These are phyloP conservation scores for Exophiala viscosa DNA, from an alignment of 2,329 filamentous ascomycete genomes.

Conservation along the genomic window DNA sequence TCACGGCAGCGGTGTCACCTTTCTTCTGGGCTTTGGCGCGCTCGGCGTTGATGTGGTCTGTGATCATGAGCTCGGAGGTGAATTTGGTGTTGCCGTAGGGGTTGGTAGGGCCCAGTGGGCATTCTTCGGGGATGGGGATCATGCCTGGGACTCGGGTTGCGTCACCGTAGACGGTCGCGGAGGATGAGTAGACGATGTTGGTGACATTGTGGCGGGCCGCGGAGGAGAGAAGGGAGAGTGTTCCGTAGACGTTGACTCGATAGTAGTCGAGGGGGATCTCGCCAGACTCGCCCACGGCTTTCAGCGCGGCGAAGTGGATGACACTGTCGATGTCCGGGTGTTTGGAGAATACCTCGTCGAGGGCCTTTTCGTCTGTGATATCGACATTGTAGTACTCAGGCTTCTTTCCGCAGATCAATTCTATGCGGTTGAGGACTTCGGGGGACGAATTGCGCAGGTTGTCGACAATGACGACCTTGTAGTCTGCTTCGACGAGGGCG, in stretches of 20 bases:
- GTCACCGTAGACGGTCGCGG: constrained; percentile 96
- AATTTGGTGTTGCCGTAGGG: constrained; percentile 97
- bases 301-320: constrained; percentile 96
- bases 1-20: constrained; percentile 64
- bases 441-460: constrained; percentile 95
- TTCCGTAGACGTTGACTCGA: constrained; percentile 91
- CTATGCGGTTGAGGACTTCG: constrained; percentile 89
- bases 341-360: constrained; percentile 82
- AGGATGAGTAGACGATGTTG: constrained; percentile 98
- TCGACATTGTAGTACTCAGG: constrained; percentile 82
- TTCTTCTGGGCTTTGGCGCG: constrained; percentile 77
- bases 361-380: constrained; percentile 75
- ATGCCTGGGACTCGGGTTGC: constrained; percentile 94
- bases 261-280: constrained; percentile 98
- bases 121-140: constrained; percentile 97
- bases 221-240: constrained; percentile 75
- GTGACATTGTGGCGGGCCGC: constrained; percentile 88
- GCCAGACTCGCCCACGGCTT: constrained; percentile 93
- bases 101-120: constrained; percentile 94
- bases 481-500: constrained; percentile 85
- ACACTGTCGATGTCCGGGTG: constrained; percentile 95
- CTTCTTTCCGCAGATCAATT: constrained; percentile 84
- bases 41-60: constrained; percentile 82
- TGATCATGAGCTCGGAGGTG: constrained; percentile 86
- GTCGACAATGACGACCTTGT: constrained; percentile 95